Base-by-base conservation (phyloP, 208 protist genomes). In the Naegleria fowleri region DNA sequence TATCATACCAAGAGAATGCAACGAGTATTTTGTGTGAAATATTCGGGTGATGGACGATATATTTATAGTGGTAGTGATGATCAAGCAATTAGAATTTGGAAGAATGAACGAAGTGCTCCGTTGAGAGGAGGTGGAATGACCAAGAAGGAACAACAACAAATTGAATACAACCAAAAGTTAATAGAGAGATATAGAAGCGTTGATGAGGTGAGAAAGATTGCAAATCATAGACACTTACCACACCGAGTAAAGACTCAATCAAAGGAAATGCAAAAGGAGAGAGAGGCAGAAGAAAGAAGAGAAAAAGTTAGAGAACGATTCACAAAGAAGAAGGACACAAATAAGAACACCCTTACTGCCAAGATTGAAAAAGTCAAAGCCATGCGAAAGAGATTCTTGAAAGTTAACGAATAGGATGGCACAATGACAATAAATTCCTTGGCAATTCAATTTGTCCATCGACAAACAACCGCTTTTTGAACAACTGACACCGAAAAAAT, bases 1-100 rank as follows among this genome's bases (percentile, higher is more conserved):
- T 97, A 97, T 92, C 95, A 97, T 92, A 97, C 96, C n/a, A 92
- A 94, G 91, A 94, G 96, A 59, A 97, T 97, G 96, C 95, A 97
- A 92, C 91, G 91, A 19, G 91, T 96, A 16, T 96, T 95, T 67
- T 91, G 89, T 76, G 93, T 96, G 2, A 59, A 91, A 5, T 96
- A 83, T 52, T 93, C 90, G 13, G 38, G 48, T 4, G 95, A 97
- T 76, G 67, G 88, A n/a, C 91, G 92, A 59, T 97, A 93, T 86
- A 91, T 97, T 38, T 51, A 97, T 25, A 94, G 92, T 36, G 95
- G 95, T 38, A 93, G 88, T 41, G 95, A 97, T 43, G 96, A 97
- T 79, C 95, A 95, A 41, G 96, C 96, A 88, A 90, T 97, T 36
- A 90, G 96, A 19, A 38, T 97, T 9, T 97, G 95, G 96, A 97